Evolutionary conservation across 2,329 filamentous ascomycete genomes (phyloP).

Genomic region (Aspergillus alliaceus): DNA sequence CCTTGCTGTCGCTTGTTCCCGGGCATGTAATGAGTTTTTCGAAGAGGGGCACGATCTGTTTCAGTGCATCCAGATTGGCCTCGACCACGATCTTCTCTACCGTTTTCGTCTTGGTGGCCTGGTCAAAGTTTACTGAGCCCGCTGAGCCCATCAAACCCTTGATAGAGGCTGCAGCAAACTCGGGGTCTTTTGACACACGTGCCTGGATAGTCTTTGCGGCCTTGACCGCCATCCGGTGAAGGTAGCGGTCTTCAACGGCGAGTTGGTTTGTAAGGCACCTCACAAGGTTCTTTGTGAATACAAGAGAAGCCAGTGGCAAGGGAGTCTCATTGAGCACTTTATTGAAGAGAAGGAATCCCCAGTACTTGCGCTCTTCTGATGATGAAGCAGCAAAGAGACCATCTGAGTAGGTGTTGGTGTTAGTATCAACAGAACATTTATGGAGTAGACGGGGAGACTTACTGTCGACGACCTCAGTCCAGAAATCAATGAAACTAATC

Average conservation of each 20-base stretch:
- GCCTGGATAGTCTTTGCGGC: conserved; percentile 70
- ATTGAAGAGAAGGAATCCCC: conserved; percentile 84
- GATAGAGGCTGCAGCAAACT: conserved; percentile 61
- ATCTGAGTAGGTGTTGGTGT: conserved; percentile 54
- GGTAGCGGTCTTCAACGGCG: conserved; percentile 71
- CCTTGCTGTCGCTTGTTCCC: conserved; percentile 45
- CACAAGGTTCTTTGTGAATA: conserved; percentile 84
- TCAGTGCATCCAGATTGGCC: conserved; percentile 52
- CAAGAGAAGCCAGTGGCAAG: conserved; percentile 50
- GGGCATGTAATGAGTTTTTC: conserved; percentile 49
- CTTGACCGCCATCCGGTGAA: conserved; percentile 76
- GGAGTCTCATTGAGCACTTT: conserved; percentile 64
- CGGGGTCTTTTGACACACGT: conserved; percentile 62
- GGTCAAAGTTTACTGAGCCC: conserved; percentile 79
- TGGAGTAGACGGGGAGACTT: conserved; percentile 38
- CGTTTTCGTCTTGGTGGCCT: conserved; percentile 80
- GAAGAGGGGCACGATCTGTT: conserved; percentile 56
- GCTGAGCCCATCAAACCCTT: conserved; percentile 67
- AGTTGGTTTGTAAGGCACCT: conserved; percentile 81
- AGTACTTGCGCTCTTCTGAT: conserved; percentile 86
- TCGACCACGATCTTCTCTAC: conserved; percentile 71
- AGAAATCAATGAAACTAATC: conserved; percentile 70
- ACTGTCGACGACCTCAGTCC: conserved; percentile 85
- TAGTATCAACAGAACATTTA: neutral
- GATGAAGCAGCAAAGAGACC: conserved; percentile 79